phyloP scores from a whole-genome alignment of 306 rosid genomes.

The Malus sylvestris region DNA sequence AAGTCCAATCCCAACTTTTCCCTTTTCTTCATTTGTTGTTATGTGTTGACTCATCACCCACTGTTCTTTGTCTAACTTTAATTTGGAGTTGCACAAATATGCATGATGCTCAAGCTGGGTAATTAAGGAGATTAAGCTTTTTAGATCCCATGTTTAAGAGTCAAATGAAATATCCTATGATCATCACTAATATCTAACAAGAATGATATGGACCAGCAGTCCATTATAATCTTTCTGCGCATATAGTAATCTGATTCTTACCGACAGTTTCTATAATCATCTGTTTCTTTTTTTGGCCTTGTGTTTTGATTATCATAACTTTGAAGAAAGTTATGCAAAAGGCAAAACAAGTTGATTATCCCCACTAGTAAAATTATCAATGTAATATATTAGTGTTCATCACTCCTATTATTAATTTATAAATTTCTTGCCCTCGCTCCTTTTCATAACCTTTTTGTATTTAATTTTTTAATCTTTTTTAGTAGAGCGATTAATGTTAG shows the following conservation, averaged over 20 bases:
- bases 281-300: not conserved
- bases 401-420: not conserved
- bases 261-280: slow-evolving; percentile 22
- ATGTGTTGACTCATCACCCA: not conserved
- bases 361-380: slow-evolving; percentile 14
- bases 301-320: not conserved
- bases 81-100: not conserved
- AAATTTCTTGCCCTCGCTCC: not conserved
- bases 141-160: not conserved
- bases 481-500: no score
- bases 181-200: not conserved
- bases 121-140: not conserved
- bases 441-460: not conserved
- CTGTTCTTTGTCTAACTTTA: not conserved
- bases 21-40: not conserved
- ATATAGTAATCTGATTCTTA: not conserved
- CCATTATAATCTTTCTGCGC: not conserved
- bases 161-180: not conserved
- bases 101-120: not conserved
- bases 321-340: not conserved
- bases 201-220: slow-evolving; percentile 10
- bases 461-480: no score
- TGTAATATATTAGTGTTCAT: not conserved
- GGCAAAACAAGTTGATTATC: slow-evolving; percentile 18
- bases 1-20: not conserved